Conservation (phyloP, 441 rosid genomes). For the Corymbia calophylla region DNA sequence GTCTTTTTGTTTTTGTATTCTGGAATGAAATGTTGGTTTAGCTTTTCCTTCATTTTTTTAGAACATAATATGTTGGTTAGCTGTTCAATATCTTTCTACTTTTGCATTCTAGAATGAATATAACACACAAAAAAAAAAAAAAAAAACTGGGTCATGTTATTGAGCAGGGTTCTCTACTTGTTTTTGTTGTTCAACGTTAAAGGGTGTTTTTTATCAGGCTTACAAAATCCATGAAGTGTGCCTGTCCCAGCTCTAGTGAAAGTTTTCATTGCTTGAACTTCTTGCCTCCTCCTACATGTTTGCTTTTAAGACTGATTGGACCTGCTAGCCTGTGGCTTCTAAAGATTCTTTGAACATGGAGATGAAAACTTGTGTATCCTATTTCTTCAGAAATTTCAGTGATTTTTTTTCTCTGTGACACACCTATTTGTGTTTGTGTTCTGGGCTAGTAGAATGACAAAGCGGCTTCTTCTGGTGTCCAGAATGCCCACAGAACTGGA, state of each 20-base stretch:
- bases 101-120: neutral
- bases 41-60: neutral
- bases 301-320: neutral
- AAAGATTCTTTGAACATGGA: neutral
- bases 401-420: neutral
- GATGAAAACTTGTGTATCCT: neutral
- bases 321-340: neutral
- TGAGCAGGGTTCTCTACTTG: neutral
- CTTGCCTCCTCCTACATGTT: neutral
- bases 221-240: neutral
- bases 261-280: neutral
- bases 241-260: neutral
- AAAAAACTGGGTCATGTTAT: neutral
- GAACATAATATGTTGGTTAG: neutral
- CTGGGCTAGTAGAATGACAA: neutral
- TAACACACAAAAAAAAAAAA: accelerated
- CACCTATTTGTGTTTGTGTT: neutral
- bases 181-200: neutral
- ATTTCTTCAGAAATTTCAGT: neutral
- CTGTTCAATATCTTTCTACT: neutral
- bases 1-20: neutral
- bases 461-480: neutral
- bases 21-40: neutral
- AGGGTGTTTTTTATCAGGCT: neutral
- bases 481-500: neutral